phyloP scores from a whole-genome alignment of 306 rosid genomes.

The Rosa chinensis region DNA sequence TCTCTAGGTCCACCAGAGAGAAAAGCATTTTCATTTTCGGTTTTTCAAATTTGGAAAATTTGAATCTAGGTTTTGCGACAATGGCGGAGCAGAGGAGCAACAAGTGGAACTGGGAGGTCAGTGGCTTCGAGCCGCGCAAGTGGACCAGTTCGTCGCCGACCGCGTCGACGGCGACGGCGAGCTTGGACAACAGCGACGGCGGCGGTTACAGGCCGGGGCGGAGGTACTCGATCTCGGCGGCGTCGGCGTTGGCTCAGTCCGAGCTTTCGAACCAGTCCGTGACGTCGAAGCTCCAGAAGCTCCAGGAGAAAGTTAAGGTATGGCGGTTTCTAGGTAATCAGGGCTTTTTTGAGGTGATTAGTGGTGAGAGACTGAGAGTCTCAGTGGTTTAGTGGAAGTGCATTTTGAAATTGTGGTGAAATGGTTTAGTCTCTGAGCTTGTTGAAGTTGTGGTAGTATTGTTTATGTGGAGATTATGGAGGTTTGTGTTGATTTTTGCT shows the following conservation, averaged over 20 bases:
- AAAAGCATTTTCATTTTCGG: not conserved
- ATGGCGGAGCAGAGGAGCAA: constrained; percentile 75
- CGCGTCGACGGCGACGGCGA: constrained; percentile 2
- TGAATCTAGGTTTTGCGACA: constrained; percentile 30
- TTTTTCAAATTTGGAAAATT: constrained; percentile 9
- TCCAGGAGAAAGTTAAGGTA: constrained; percentile 83
- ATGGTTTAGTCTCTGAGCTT: not conserved
- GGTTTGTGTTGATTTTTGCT: not conserved
- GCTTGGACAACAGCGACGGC: constrained; percentile 33
- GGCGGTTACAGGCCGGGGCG: constrained; percentile 57
- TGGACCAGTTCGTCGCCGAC: constrained; percentile 36
- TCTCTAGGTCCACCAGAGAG: constrained; percentile 21
- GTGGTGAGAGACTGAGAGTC: not conserved
- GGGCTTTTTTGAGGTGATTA: constrained; percentile 8
- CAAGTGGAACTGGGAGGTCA: constrained; percentile 97
- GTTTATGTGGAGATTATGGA: too few species aligned
- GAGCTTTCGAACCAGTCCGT: constrained; percentile 47
- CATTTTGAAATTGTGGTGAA: constrained; percentile 5
- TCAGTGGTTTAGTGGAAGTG: constrained; percentile 6
- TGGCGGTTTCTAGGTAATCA: not conserved
- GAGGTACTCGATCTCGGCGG: constrained; percentile 72
- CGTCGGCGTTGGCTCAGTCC: constrained; percentile 59
- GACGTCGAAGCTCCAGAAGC: constrained; percentile 58
- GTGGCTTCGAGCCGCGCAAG: constrained; percentile 92
- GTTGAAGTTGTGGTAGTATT: not conserved